Conservation (phyloP, 352 stramenopile genomes). For the Phytophthora fragariaefolia region DNA sequence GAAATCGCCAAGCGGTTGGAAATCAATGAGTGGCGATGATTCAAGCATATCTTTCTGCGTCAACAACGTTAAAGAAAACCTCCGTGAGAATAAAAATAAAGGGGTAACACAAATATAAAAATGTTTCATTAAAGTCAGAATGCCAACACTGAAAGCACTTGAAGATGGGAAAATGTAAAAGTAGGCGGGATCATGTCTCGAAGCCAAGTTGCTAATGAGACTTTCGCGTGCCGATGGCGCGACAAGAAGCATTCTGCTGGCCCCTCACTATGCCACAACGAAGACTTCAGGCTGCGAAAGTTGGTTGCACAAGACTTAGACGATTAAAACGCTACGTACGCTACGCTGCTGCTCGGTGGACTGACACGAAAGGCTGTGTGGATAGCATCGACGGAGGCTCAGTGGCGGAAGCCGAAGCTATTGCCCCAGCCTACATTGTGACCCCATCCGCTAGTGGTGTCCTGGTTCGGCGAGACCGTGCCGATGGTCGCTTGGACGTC, state of each 20-base stretch:
- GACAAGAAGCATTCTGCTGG: background rate
- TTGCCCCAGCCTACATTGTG: constrained; percentile 24
- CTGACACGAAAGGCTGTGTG: background rate
- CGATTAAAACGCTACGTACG: constrained; percentile 4
- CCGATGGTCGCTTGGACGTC: constrained; percentile 27
- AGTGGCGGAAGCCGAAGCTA: constrained; percentile 31
- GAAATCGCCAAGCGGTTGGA: too few relatives aligned
- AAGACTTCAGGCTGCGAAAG: too few relatives aligned
- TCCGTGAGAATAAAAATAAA: too few relatives aligned
- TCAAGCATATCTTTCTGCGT: too few relatives aligned
- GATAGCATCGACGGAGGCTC: background rate
- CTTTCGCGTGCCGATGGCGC: background rate
- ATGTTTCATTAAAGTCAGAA: background rate
- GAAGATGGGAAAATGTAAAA: too few relatives aligned
- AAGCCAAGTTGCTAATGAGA: constrained; percentile 4
- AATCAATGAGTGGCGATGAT: too few relatives aligned
- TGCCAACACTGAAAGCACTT: background rate
- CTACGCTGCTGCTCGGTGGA: background rate
- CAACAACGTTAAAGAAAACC: too few relatives aligned
- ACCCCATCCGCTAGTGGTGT: constrained; percentile 20
- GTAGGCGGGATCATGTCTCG: background rate
- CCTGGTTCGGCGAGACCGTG: constrained; percentile 24
- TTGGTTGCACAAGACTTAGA: background rate
- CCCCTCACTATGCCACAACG: background rate
- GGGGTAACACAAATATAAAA: too few relatives aligned